Evolutionary conservation across 78 protist genomes (phyloP), one percentile per base, ranked within the genome.

Genomic region (Cavenderia fasciculata): DNA sequence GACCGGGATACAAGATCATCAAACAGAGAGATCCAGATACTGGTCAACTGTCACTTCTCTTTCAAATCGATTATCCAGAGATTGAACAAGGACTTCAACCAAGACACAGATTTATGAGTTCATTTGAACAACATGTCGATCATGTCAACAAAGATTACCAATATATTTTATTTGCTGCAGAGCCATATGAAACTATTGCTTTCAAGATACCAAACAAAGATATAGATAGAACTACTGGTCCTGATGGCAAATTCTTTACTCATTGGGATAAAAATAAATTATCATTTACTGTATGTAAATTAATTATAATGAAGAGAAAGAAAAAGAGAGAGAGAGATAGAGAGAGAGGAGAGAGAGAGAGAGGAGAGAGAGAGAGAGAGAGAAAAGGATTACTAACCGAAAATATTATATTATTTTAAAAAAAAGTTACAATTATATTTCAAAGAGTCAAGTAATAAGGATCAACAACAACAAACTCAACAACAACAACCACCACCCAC

Each of bases 101-200:
- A 23, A 71, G 97, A 11, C 95, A 97, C 70, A 88, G 99, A 10
- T 90, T 99, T 89, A 97, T 99, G 99, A 94, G 97, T 0, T 95
- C 99, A 7, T 99, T 73, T 59, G 99, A 98, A 71, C 99, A 99
- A 86, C 47, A 59, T 19, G 94, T 95, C 1, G 99, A 97, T 40
- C 62, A 65, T 4, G 96, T 96, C 2, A 74, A 78, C 59, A 84
- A 86, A 62, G 94, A 90, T 41, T 96, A 56, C 38, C 97, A 94
- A 44, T 98, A 98, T 86, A 40, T 99, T 2, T 73, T 98, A 33
- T 92, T 99, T n/a, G 99, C 99, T 1, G 99, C 99, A 0, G 99
- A 97, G 54, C 99, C 99, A 5, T 99, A 99, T 86, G 99, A 98
- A 74, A 98, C 98, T 6, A 94, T 99, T 36, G 98, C 96, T 29